Base-by-base conservation (phyloP, 2,329 filamentous ascomycete species). In the Chaetomiaceae sp. region DNA sequence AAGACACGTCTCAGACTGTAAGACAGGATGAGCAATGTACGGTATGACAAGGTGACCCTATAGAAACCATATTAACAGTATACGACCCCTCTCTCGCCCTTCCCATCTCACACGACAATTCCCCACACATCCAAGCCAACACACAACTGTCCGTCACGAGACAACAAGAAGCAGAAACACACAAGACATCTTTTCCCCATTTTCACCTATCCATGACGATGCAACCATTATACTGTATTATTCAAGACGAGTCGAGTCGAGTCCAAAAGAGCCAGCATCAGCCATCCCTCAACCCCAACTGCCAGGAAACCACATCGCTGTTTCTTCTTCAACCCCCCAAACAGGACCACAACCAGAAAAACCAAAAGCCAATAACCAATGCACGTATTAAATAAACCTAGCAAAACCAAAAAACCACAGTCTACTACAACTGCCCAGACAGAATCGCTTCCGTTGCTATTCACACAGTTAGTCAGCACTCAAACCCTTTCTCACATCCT, bases 401-500 rank as follows among this genome's bases (percentile, higher is more conserved):
- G 17, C 19, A 17, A 29, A 31, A 38, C 22, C 20, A 12, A 12
- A 29, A 14, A 8, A 3, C 25, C 25, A 17, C 42, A 39, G 34
- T 29, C 42, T 48, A 39, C 66, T 80, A 91, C 63, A 91, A 72
- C 66, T 90, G 85, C 47, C 88, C 88, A 44, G 87, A 89, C 49
- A 92, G 75, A 58, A 91, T 77, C 48, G 88, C 88, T 72, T 91
- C 88, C 54, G 88, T 91, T 61, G 88, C 88, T 81, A 63, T 20
- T 42, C 11, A 12, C 31, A 17, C 3, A n/a, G 15, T 17, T 20
- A 38, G 51, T 54, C 46, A 54, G 51, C 34, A 6, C 17, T 25
- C 31, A 22, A 66, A 58, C 66, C 45, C 46, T 53, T 17, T 33
- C 12, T 19, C 44, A 62, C 53, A 34, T 42, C 7, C 34, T 20